Conservation (phyloP, 768 basidiomycete species). For the Leccinum uliginosum region DNA sequence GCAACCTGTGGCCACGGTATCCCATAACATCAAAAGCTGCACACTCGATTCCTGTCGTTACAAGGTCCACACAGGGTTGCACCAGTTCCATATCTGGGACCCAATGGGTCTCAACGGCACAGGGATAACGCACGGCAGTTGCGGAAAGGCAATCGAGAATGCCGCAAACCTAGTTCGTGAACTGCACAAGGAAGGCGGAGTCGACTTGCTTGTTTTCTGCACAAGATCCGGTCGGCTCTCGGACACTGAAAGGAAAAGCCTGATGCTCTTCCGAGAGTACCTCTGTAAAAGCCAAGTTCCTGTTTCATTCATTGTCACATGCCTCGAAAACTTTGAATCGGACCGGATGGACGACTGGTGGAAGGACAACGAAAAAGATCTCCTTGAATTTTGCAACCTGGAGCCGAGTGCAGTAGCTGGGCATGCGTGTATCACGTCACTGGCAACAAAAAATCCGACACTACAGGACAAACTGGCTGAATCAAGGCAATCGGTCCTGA, state of each 20-base stretch:
- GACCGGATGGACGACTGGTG: conserved; percentile 32
- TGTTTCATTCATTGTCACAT: conserved; percentile 35
- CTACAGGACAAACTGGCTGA: conserved; percentile 2
- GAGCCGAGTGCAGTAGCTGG: conserved; percentile 13
- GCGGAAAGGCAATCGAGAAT: conserved; percentile 18
- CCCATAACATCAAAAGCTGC: conserved; percentile 16
- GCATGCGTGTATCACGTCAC: conserved; percentile 31
- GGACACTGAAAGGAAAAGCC: conserved; percentile 23
- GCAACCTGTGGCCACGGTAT: conserved; percentile 16
- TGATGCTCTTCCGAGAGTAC: conserved; percentile 34
- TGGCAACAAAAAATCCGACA: not conserved
- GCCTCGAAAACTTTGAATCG: conserved; percentile 26
- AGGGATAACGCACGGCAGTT: not conserved
- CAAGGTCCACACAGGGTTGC: conserved; percentile 14
- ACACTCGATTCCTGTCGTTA: conserved; percentile 30
- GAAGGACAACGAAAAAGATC: conserved; percentile 13
- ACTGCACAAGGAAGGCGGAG: conserved; percentile 27
- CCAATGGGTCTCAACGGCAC: conserved; percentile 27
- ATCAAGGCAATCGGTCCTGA: conserved; percentile 14
- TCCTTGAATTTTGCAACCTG: conserved; percentile 8
- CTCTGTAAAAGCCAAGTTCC: conserved; percentile 37
- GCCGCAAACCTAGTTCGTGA: conserved; percentile 28
- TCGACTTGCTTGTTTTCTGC: conserved; percentile 38
- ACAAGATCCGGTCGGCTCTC: conserved; percentile 30
- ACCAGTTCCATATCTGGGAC: conserved; percentile 28